Conservation (phyloP, 768 basidiomycete genomes). For the Tricholoma flavovirens region DNA sequence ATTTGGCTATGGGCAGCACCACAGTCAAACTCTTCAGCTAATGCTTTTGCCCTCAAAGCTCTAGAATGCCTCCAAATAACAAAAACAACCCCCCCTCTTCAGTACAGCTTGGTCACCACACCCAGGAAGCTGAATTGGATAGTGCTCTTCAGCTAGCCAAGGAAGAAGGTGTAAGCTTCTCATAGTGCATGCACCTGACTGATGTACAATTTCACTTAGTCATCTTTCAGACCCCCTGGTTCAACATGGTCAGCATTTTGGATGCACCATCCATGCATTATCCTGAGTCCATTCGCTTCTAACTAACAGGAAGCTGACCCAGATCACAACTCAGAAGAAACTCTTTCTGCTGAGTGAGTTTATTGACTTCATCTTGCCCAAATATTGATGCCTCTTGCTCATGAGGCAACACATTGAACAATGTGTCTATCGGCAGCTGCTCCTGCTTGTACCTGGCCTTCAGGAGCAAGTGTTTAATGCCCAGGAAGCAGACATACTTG, state of each 20-base stretch:
- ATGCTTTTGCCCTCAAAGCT: too few relatives aligned
- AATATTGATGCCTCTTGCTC: neutral
- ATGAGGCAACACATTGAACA: neutral
- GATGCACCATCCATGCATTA: neutral
- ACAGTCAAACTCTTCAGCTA: neutral
- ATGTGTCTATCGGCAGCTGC: neutral
- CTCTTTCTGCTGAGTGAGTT: neutral
- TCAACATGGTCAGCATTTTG: neutral
- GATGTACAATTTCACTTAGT: neutral
- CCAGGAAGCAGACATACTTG: neutral
- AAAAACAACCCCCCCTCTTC: neutral
- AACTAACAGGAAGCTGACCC: neutral
- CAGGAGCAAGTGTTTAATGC: neutral
- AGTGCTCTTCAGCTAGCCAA: too few relatives aligned
- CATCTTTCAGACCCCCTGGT: neutral
- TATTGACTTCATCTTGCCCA: neutral
- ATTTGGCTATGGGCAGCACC: too few relatives aligned
- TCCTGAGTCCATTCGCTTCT: neutral
- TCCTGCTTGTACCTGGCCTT: too few relatives aligned
- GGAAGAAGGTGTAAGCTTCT: neutral
- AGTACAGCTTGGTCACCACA: neutral
- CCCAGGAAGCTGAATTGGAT: neutral
- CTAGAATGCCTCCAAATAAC: too few relatives aligned
- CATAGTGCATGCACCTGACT: neutral
- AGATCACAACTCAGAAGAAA: neutral